These are phyloP conservation scores for Pleurotus djamor DNA, from an alignment of 768 basidiomycete genomes.

Conservation along the genomic window DNA sequence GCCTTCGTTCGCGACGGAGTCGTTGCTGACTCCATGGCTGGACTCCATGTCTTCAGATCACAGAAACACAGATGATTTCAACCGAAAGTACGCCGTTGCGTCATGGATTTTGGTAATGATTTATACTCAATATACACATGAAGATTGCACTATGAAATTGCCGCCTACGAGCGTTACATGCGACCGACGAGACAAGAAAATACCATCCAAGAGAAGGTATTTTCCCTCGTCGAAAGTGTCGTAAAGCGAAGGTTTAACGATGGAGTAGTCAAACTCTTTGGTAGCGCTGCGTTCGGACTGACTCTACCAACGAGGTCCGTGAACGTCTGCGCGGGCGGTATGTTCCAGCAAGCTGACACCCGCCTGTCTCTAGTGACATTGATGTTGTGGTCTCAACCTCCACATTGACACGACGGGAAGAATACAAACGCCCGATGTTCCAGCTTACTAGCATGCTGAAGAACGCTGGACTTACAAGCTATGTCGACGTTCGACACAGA, in stretches of 20 bases:
- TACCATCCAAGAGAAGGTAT: constrained; percentile 39
- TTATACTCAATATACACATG: not conserved
- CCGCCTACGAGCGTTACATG: constrained; percentile 53
- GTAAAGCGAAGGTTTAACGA: constrained; percentile 42
- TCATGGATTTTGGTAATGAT: not conserved
- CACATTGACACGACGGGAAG: constrained; percentile 20
- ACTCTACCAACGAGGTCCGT: constrained; percentile 62
- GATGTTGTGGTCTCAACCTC: constrained; percentile 45
- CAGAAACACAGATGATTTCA: constrained; percentile 12
- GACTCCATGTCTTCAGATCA: constrained; percentile 6
- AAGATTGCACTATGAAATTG: constrained; percentile 66
- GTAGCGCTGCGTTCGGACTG: constrained; percentile 58
- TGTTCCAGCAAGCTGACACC: constrained; percentile 5
- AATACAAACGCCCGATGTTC: constrained; percentile 41
- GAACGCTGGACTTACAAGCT: constrained; percentile 36
- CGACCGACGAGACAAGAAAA: constrained; percentile 52
- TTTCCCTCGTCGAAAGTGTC: constrained; percentile 41
- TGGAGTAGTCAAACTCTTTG: constrained; percentile 53
- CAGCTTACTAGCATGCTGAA: constrained; percentile 47
- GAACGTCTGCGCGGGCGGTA: constrained; percentile 29
- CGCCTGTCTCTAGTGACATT: constrained; percentile 47
- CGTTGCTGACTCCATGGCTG: constrained; percentile 15
- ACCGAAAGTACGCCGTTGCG: constrained; percentile 25
- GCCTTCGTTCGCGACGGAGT: constrained; percentile 2
- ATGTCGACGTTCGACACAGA: constrained; percentile 23